Evolutionary conservation across 345 rosid species (phyloP).

Genomic region (Populus davidiana): DNA sequence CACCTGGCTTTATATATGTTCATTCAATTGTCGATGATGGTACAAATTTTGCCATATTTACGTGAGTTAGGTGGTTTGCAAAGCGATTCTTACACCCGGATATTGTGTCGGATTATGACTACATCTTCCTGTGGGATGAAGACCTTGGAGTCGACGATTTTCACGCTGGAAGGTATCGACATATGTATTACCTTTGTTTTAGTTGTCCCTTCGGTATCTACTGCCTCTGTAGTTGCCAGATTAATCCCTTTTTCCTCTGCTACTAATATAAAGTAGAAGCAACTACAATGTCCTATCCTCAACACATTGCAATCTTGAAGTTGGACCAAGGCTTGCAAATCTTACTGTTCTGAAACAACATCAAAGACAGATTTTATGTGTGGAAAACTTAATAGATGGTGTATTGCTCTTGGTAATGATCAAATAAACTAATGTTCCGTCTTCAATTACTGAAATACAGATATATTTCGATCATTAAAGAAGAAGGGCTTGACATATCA

Average conservation of each 20-base stretch:
- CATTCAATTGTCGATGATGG: background rate
- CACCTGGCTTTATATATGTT: background rate
- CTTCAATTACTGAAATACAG: constrained; percentile 31
- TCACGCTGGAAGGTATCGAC: constrained; percentile 38
- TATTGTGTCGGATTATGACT: constrained; percentile 45
- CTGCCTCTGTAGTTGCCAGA: too few species aligned
- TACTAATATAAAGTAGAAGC: too few species aligned
- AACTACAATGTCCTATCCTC: too few species aligned
- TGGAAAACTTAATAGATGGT: background rate
- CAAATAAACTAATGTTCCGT: too few species aligned
- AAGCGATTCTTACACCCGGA: constrained; percentile 73
- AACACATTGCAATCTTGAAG: too few species aligned
- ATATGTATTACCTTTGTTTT: too few species aligned
- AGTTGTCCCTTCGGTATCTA: too few species aligned
- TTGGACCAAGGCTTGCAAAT: too few species aligned
- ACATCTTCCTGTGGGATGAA: constrained; percentile 69
- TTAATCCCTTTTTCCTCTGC: background rate
- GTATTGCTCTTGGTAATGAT: too few species aligned
- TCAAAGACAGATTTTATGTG: background rate
- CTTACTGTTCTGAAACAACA: too few species aligned
- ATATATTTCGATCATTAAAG: constrained; percentile 57
- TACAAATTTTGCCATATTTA: background rate
- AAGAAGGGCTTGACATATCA: constrained; percentile 80
- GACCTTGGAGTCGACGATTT: constrained; percentile 54
- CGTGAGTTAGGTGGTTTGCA: constrained; percentile 74